Base-by-base conservation (phyloP, 805 yeast species). In the Ogataea corticis region DNA sequence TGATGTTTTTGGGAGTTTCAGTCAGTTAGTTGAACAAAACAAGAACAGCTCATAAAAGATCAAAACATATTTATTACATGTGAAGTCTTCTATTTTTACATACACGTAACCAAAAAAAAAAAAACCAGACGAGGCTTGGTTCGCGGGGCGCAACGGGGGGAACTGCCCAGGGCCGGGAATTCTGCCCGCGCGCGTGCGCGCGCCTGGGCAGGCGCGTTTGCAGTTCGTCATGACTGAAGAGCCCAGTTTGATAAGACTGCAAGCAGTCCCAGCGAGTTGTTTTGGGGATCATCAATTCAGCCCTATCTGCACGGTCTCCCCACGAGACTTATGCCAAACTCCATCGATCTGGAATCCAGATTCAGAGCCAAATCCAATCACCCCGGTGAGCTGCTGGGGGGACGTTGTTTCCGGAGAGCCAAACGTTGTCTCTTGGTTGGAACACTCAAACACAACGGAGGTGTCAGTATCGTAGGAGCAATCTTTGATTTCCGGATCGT, bases 341-440 rank as follows among this genome's bases (percentile, higher is more conserved):
- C 54, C 62, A 41, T 68, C 49, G 30, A 62, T 32, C 6, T 30
- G 25, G 41, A 64, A 62, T 1, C 72, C 73, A 1, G 39, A 36
- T 36, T 69, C 73, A 23, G 65, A 55, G 1, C 73, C 73, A 21
- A 66, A 36, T 2, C 69, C 69, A 39, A 65, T 55, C 12, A 62
- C 52, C 3, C 49, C 56, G 16, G 47, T 51, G 7, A 51, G 32
- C 10, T 39, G 38, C 12, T 29, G 43, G 11, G 41, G 38, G 33
- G 47, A 49, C 4, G 28, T 13, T 19, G 29, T n/a, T n/a, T 33
- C 19, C 9, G 36, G 29, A 18, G 31, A 17, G 14, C 31, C 21
- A 30, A 49, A 59, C 1, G 41, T 45, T 4, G 37, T 25, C 25
- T 59, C 55, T 6, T 37, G 31, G 16, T 52, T 49, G 2, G 64